Percentiles rank a stretch among this genome's conserved stretches.
These are phyloP conservation scores for Barnettozyma sucrosica DNA, from an alignment of 805 yeast genomes.

Conservation along the genomic window DNA sequence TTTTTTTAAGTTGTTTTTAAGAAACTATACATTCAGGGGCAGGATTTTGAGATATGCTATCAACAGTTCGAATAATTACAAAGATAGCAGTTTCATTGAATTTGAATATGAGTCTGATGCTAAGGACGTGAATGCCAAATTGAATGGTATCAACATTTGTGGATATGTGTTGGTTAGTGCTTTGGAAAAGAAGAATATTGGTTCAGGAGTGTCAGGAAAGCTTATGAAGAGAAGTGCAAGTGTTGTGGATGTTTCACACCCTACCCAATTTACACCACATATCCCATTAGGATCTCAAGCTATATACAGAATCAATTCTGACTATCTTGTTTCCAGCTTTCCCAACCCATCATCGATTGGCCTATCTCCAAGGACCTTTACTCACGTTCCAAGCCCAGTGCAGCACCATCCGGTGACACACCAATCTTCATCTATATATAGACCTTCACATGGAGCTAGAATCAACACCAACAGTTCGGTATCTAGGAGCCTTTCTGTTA, in stretches of 20 bases:
- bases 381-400: background rate
- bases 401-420: background rate
- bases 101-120: constrained; percentile 24
- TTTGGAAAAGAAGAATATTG: constrained; percentile 7
- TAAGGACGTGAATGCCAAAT: constrained; percentile 15
- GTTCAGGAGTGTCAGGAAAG: background rate
- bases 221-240: constrained; percentile 4
- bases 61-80: constrained; percentile 6
- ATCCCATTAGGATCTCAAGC: background rate
- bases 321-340: background rate
- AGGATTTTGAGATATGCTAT: constrained; percentile 18
- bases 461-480: background rate
- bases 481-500: constrained; percentile 3
- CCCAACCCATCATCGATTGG: constrained; percentile 3
- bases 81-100: constrained; percentile 21
- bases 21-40: constrained; percentile 20
- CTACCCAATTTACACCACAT: background rate
- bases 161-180: constrained; percentile 16
- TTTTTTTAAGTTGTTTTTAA: constrained; percentile 24
- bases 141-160: constrained; percentile 23
- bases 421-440: background rate
- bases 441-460: background rate
- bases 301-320: constrained; percentile 2
- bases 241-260: background rate
- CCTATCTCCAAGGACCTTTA: background rate